These are phyloP conservation scores for Mycena citricolor DNA, from an alignment of 1,284 basidiomycete genomes.

Conservation along the genomic window DNA sequence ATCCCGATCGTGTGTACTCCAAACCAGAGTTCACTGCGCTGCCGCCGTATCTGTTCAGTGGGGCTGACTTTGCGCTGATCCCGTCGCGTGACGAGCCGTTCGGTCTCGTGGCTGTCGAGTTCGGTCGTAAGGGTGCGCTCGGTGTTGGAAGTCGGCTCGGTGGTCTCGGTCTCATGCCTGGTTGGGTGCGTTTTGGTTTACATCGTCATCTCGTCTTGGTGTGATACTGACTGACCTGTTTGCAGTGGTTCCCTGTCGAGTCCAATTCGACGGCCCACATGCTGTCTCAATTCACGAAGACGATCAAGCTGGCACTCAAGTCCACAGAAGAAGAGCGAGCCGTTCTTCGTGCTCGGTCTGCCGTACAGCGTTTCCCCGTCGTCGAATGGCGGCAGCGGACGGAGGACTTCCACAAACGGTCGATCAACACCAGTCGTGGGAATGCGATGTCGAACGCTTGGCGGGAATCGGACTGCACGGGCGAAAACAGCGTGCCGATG, in stretches of 20 bases:
- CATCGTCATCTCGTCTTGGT: constrained; percentile 1
- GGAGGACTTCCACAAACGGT: constrained; percentile 89
- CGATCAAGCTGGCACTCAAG: constrained; percentile 90
- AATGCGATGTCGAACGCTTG: constrained; percentile 76
- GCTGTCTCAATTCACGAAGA: constrained; percentile 89
- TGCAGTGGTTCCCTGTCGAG: constrained; percentile 91
- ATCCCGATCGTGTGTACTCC: constrained; percentile 87
- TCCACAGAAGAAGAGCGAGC: constrained; percentile 87
- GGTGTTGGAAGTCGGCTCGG: constrained; percentile 90
- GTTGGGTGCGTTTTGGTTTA: constrained; percentile 68
- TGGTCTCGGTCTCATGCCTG: constrained; percentile 92
- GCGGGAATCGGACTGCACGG: constrained; percentile 69
- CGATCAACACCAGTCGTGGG: constrained; percentile 68
- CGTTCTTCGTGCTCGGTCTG: constrained; percentile 87
- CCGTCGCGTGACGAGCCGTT: constrained; percentile 93
- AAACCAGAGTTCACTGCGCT: constrained; percentile 92
- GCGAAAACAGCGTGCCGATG: constrained; percentile 38
- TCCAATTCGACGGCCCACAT: constrained; percentile 86
- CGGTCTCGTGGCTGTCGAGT: constrained; percentile 90
- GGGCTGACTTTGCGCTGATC: constrained; percentile 90
- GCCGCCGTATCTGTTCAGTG: constrained; percentile 87
- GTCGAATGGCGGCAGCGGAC: constrained; percentile 93
- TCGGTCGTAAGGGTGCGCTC: constrained; percentile 90
- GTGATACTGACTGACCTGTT: constrained; percentile 20
- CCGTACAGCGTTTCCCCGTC: constrained; percentile 93